Percentiles rank a stretch among this genome's conserved stretches.
These are phyloP conservation scores for Rhododendron ferrugineum DNA, from an alignment of 148 eudicot genomes.

Conservation along the genomic window DNA sequence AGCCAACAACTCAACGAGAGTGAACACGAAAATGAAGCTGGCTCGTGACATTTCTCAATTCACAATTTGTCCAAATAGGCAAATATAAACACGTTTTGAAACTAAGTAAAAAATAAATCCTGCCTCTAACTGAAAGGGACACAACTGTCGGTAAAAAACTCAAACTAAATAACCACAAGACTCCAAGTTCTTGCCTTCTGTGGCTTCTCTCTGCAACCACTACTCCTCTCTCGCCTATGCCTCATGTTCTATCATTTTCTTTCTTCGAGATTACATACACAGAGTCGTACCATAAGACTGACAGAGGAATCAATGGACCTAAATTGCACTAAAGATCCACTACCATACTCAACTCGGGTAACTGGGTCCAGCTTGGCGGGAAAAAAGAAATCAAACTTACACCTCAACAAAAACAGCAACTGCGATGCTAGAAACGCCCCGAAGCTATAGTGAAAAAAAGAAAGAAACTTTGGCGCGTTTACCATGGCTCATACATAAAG, in stretches of 20 bases:
- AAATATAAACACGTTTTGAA: not conserved
- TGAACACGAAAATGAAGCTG: not conserved
- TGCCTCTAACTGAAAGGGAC: not conserved
- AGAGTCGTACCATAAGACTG: too few relatives aligned
- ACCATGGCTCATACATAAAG: too few relatives aligned
- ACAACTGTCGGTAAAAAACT: not conserved
- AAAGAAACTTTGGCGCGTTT: not conserved
- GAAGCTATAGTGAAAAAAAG: not conserved
- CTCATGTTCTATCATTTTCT: not conserved
- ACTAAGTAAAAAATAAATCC: not conserved
- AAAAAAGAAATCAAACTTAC: not conserved
- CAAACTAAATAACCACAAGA: not conserved
- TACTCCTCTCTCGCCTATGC: not conserved
- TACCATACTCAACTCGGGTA: not conserved
- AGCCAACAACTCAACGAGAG: not conserved
- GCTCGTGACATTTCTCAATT: not conserved
- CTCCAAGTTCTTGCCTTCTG: not conserved
- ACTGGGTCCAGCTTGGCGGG: not conserved
- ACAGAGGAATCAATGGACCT: not conserved
- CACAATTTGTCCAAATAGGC: not conserved
- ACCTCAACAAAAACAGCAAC: not conserved
- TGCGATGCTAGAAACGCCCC: not conserved
- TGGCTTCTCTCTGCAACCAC: not conserved
- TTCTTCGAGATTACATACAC: not conserved
- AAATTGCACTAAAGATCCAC: not conserved